Evolutionary conservation across 1,139 yeast genomes (phyloP), one percentile per base, ranked within the genome.

Genomic region (Yamadazyma atlantica): DNA sequence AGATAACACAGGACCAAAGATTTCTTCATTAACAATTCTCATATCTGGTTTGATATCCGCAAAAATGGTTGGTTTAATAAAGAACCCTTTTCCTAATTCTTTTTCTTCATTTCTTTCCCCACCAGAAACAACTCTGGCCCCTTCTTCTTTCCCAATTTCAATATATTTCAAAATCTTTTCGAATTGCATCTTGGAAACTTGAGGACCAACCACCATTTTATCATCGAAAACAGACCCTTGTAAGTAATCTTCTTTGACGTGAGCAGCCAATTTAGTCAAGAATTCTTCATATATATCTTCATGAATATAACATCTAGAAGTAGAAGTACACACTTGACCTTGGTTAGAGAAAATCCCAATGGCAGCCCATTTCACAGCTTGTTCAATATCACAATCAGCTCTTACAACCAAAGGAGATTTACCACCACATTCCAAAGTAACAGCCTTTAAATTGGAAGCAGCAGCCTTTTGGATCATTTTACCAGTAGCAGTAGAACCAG

Each of bases 381-480:
- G 81, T 0, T 81, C 85, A 33, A 88, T 61, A 55, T 89, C 90
- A 17, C 88, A 85, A 58, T 77, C 96, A 35, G 64, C 82, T 66
- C 82, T 83, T 41, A 75, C 79, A 57, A 78, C 75, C 60, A 78
- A 76, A 50, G 89, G 89, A 14, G 92, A 82, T 58, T 89, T 89
- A 43, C 97, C 97, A 47, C 97, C 97, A 55, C 95, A 83, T 66
- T 89, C 97, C 52, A 90, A 65, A n/a, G 94, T 80, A 25, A 85
- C 82, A 8, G 88, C 87, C 62, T 86, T 87, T 58, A 71, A 57
- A 51, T 69, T 69, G 21, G 61, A 57, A 15, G 88, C 73, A 18
- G 94, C 94, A 37, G 76, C 68, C 40, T 64, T 60, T 50, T 80
- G 86, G 45, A 83, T 67, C 24, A 73, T 47, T 45, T 72, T 69